Percentiles rank a stretch among this genome's conserved stretches.
Evolutionary conservation across 2,329 filamentous ascomycete genomes (phyloP).

Genomic region (Beauveria asiatica): DNA sequence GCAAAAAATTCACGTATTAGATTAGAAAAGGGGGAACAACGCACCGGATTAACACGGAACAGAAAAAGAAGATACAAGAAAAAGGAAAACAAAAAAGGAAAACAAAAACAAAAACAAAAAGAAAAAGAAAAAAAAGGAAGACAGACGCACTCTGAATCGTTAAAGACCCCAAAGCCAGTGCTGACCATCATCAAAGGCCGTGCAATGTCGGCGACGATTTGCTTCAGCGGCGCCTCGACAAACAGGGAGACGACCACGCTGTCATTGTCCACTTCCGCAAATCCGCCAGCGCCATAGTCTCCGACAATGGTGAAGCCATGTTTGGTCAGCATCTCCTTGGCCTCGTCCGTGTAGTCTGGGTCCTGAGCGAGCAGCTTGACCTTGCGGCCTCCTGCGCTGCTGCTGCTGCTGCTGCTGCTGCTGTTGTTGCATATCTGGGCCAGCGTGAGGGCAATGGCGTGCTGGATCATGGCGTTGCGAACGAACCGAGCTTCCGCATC

Average conservation of each 20-base stretch:
- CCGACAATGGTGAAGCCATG: constrained; percentile 11
- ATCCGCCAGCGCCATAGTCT: constrained; percentile 10
- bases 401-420: no score
- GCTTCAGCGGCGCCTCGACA: constrained; percentile 14
- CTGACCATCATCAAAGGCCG: constrained; percentile 11
- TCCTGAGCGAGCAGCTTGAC: constrained; percentile 9
- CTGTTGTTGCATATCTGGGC: background rate
- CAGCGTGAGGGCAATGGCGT: background rate
- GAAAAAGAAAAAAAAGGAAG: background rate
- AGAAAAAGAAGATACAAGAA: background rate
- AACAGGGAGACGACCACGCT: constrained; percentile 12
- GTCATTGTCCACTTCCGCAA: constrained; percentile 14
- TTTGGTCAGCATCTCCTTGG: background rate
- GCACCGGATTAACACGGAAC: no score
- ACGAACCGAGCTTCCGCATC: background rate
- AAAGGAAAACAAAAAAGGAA: background rate
- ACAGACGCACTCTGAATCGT: background rate
- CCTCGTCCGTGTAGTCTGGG: constrained; percentile 7
- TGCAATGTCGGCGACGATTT: constrained; percentile 16
- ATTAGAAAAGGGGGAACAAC: background rate
- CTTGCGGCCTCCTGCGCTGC: background rate
- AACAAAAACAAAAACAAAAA: no score
- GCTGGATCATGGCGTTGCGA: background rate
- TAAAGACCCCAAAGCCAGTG: background rate
- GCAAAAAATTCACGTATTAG: background rate